A percentile compares a stretch with the other conserved stretches of the same genome.
Evolutionary conservation across 192 early-diverging fungal species (phyloP).

Genomic region (Coemansia guatemalensis): DNA sequence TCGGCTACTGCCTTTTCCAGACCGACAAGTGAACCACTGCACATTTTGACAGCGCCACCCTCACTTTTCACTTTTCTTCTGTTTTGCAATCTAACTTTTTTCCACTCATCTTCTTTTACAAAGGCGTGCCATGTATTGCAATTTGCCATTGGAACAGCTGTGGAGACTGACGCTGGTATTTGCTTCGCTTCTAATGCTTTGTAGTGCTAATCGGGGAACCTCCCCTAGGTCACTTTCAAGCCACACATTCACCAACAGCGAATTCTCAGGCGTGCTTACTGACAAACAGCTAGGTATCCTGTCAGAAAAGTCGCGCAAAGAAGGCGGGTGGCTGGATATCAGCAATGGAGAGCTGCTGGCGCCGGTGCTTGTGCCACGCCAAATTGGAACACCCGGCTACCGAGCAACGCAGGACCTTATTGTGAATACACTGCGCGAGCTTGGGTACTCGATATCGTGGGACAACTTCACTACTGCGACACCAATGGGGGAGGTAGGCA

Average conservation of each 20-base stretch:
- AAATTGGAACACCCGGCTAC: constrained; percentile 75
- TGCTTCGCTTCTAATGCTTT: background rate
- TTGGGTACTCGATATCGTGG: constrained; percentile 78
- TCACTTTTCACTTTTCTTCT: background rate
- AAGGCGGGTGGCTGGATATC: constrained; percentile 40
- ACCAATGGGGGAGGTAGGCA: constrained; percentile 70
- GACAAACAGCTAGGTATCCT: constrained; percentile 33
- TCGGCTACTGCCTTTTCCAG: no score
- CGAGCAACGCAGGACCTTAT: constrained; percentile 69
- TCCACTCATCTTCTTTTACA: background rate
- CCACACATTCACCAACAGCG: constrained; percentile 32
- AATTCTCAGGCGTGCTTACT: constrained; percentile 30
- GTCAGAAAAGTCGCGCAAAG: constrained; percentile 11
- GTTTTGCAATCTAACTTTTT: background rate
- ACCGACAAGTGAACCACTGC: no score
- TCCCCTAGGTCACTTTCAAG: background rate
- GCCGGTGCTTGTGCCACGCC: constrained; percentile 77
- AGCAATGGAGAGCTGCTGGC: constrained; percentile 59
- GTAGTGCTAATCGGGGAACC: background rate
- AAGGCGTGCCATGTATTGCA: background rate
- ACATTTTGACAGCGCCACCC: no score
- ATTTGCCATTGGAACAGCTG: constrained; percentile 1
- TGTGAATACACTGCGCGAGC: constrained; percentile 58
- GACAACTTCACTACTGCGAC: constrained; percentile 78
- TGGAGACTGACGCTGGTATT: background rate